phyloP scores from a whole-genome alignment of 345 rosid genomes.

The Ailanthus altissimus region DNA sequence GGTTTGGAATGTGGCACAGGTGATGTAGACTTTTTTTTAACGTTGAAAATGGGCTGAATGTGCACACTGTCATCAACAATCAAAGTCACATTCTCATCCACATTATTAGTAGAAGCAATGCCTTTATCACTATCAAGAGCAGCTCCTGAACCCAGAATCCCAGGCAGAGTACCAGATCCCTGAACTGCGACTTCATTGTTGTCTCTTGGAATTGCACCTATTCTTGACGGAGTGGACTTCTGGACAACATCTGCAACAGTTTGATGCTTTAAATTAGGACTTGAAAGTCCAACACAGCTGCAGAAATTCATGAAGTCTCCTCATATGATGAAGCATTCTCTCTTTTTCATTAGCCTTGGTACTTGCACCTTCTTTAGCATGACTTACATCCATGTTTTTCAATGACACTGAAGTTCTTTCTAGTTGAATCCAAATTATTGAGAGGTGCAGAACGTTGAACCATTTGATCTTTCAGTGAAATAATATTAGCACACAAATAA shows the following conservation, averaged over 20 bases:
- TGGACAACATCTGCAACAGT: slow-evolving; percentile 16
- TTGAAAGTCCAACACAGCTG: slow-evolving; percentile 27
- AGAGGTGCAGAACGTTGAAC: slow-evolving; percentile 25
- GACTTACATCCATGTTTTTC: slow-evolving; percentile 12
- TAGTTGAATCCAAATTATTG: slow-evolving; percentile 27
- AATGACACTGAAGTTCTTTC: slow-evolving; percentile 19
- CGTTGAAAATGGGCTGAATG: slow-evolving; percentile 45
- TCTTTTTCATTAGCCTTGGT: slow-evolving; percentile 2
- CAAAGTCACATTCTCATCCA: slow-evolving; percentile 35
- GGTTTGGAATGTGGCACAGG: slow-evolving; percentile 38
- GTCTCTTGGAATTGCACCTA: slow-evolving; percentile 17
- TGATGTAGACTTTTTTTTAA: slow-evolving; percentile 45
- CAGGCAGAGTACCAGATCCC: neutral
- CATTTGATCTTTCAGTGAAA: slow-evolving; percentile 25
- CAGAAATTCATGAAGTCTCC: slow-evolving; percentile 23
- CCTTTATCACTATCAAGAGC: slow-evolving; percentile 20
- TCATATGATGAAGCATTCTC: slow-evolving; percentile 22
- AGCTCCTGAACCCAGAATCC: slow-evolving; percentile 24
- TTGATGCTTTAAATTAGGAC: slow-evolving; percentile 28
- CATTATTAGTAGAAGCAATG: slow-evolving; percentile 24
- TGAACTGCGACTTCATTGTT: slow-evolving; percentile 20
- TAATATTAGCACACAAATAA: slow-evolving; percentile 26
- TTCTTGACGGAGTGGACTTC: slow-evolving; percentile 19
- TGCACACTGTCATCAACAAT: slow-evolving; percentile 25
- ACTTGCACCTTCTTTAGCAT: slow-evolving; percentile 13